Percentiles rank a stretch among this genome's conserved stretches.
These are phyloP conservation scores for Debaryomyces psychrophilus DNA, from an alignment of 1,139 yeast species.

Conservation along the genomic window DNA sequence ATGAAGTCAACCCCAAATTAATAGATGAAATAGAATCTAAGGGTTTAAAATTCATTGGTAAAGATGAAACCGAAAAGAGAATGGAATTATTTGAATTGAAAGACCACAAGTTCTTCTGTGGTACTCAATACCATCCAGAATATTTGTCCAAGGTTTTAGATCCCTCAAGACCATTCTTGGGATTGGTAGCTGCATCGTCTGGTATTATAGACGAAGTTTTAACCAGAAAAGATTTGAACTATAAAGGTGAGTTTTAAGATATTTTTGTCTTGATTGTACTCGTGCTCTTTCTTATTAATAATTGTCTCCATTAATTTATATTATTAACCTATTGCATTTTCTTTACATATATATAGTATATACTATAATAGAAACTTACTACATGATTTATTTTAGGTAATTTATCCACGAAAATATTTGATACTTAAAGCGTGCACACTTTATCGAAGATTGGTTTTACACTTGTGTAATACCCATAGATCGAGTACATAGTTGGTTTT, in stretches of 20 bases:
- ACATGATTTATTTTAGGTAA: background rate
- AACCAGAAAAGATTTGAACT: constrained; percentile 45
- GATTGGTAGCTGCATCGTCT: constrained; percentile 90
- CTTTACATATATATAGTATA: constrained; percentile 5
- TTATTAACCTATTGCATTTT: constrained; percentile 5
- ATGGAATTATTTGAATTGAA: constrained; percentile 90
- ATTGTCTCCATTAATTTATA: background rate
- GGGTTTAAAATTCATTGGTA: constrained; percentile 90
- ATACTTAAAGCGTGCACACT: too few relatives aligned
- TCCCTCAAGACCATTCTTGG: constrained; percentile 95
- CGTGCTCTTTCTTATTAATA: background rate
- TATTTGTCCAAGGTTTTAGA: constrained; percentile 93
- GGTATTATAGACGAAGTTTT: constrained; percentile 73
- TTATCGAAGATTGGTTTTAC: too few relatives aligned
- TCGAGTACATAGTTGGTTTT: too few relatives aligned
- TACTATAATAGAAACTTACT: constrained; percentile 7
- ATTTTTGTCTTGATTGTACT: background rate
- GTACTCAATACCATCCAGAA: constrained; percentile 98
- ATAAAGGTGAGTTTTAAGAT: constrained; percentile 47
- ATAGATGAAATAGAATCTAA: constrained; percentile 68
- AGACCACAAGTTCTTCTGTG: constrained; percentile 87
- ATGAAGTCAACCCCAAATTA: constrained; percentile 89
- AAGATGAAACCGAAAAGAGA: constrained; percentile 85
- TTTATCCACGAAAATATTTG: background rate
- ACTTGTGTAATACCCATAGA: background rate